Percentiles rank a stretch among this genome's conserved stretches.
phyloP scores from a whole-genome alignment of 2,329 filamentous ascomycete genomes.

The Ophiostoma tasmaniense region DNA sequence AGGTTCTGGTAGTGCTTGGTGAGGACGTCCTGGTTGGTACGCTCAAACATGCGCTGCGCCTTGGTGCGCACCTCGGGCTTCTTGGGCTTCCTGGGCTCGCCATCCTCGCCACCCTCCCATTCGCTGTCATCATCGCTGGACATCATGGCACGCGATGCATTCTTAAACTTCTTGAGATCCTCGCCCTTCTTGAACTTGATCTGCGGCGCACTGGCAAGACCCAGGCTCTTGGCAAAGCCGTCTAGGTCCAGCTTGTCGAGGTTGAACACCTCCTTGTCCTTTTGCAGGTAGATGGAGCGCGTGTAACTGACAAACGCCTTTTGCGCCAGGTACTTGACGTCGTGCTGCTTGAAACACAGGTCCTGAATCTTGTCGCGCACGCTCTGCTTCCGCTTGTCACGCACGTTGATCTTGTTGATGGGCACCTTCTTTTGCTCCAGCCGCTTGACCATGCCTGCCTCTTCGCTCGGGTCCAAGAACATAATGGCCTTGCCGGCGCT shows the following conservation, averaged over 20 bases:
- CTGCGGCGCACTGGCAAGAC: constrained; percentile 80
- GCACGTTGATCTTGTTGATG: constrained; percentile 76
- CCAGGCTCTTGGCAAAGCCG: constrained; percentile 74
- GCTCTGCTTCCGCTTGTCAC: constrained; percentile 79
- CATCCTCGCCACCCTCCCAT: constrained; percentile 34
- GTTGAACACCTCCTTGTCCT: constrained; percentile 85
- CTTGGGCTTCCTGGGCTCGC: constrained; percentile 39
- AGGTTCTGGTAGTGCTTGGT: constrained; percentile 91
- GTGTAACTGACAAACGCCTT: constrained; percentile 92
- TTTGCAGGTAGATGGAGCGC: constrained; percentile 76
- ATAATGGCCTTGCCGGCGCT: constrained; percentile 79
- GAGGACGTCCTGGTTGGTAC: constrained; percentile 89
- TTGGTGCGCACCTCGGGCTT: constrained; percentile 78
- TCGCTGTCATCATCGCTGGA: constrained; percentile 54
- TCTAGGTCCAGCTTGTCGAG: constrained; percentile 76
- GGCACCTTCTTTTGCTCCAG: constrained; percentile 85
- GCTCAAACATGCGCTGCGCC: constrained; percentile 96
- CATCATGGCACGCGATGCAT: constrained; percentile 62
- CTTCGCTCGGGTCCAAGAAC: constrained; percentile 87
- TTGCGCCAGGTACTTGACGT: constrained; percentile 89
- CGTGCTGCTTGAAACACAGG: constrained; percentile 91
- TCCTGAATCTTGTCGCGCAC: constrained; percentile 81
- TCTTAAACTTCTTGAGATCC: constrained; percentile 79
- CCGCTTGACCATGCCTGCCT: constrained; percentile 78
- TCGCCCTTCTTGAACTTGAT: constrained; percentile 92